Percentiles rank a stretch among this genome's conserved stretches.
phyloP scores from a whole-genome alignment of 805 yeast species.

The Starmera dryadoides region DNA sequence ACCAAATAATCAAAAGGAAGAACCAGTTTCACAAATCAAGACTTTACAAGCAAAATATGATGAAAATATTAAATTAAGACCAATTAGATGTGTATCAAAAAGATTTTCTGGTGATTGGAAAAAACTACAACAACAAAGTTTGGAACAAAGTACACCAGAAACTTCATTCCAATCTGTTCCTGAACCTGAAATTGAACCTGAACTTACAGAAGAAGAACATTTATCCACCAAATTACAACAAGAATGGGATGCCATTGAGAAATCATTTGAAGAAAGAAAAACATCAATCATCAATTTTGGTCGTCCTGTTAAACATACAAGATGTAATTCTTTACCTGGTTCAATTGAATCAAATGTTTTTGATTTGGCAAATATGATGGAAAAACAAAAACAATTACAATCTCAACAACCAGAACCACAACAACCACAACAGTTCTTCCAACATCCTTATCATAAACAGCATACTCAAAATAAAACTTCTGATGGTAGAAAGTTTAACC shows the following conservation, averaged over 20 bases:
- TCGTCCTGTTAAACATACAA: constrained; percentile 1
- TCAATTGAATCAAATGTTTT: neutral
- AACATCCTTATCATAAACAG: too few species aligned
- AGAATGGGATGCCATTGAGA: neutral
- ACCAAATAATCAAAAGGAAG: too few species aligned
- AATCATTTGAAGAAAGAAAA: neutral
- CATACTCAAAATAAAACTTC: too few species aligned
- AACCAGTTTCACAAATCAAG: neutral
- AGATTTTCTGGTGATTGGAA: neutral
- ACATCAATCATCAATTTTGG: neutral
- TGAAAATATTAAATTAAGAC: constrained; percentile 6
- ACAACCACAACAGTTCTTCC: too few species aligned
- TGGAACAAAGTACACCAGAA: neutral
- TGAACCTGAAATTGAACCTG: neutral
- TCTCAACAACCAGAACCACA: neutral
- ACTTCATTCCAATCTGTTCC: neutral
- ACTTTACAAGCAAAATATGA: neutral
- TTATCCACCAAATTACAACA: neutral
- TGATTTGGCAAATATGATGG: neutral
- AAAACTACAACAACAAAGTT: neutral
- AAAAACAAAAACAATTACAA: neutral
- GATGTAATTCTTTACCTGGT: constrained; percentile 5
- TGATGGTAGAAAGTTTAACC: constrained; percentile 5
- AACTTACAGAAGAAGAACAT: neutral
- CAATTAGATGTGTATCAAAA: constrained; percentile 12